These are phyloP conservation scores for Cyclaneusma minus DNA, from an alignment of 2,329 filamentous ascomycete genomes.

Conservation along the genomic window DNA sequence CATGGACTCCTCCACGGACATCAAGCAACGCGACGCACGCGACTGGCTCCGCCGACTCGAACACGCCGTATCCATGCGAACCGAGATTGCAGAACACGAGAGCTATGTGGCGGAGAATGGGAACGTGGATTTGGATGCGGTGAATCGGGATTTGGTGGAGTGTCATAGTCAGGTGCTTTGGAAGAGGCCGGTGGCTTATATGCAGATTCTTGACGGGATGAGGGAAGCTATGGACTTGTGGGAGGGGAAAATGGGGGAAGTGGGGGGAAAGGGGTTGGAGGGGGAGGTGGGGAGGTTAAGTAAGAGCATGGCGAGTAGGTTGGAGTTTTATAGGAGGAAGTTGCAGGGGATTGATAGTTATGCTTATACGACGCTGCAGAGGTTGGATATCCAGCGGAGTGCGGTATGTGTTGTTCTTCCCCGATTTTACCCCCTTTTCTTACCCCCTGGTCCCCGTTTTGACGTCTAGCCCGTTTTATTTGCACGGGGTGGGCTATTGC, in stretches of 20 bases:
- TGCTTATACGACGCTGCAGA: conserved; percentile 43
- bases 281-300: conserved; percentile 29
- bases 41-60: conserved; percentile 46
- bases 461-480: not conserved
- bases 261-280: conserved; percentile 4
- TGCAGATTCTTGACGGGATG: conserved; percentile 34
- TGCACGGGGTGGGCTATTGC: not conserved
- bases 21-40: conserved; percentile 45
- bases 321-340: conserved; percentile 46
- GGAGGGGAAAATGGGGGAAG: conserved; percentile 1
- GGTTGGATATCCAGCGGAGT: conserved; percentile 43
- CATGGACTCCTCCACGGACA: conserved; percentile 36
- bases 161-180: conserved; percentile 46
- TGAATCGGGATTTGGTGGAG: conserved; percentile 47
- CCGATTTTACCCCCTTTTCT: not conserved
- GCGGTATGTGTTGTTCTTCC: conserved; percentile 27
- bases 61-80: conserved; percentile 43
- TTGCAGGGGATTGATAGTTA: conserved; percentile 47
- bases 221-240: conserved; percentile 31
- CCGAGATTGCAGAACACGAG: conserved; percentile 17
- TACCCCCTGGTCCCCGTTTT: not conserved
- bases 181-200: conserved; percentile 46
- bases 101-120: conserved; percentile 38
- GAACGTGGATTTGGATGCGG: conserved; percentile 38
- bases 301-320: conserved; percentile 32